Conservation (phyloP, 73 alveolate species). For the Tetrahymena thermophila region DNA sequence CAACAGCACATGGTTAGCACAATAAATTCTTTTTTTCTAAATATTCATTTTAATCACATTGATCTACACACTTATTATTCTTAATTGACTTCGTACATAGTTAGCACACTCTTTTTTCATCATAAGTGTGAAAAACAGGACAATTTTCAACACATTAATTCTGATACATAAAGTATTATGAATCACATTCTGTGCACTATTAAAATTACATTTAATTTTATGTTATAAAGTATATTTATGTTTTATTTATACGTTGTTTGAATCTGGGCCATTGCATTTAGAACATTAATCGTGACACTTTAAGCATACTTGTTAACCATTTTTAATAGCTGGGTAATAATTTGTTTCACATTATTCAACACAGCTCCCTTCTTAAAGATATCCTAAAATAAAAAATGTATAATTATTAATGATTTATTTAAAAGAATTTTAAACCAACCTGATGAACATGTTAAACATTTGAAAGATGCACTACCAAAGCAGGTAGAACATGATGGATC, state of each 20-base stretch:
- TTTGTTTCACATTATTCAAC: neutral
- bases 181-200: neutral
- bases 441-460: neutral
- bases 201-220: neutral
- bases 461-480: neutral
- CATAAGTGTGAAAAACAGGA: neutral
- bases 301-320: neutral
- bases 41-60: neutral
- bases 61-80: neutral
- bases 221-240: neutral
- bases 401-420: no score
- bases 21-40: neutral
- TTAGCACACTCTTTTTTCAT: neutral
- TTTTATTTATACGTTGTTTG: neutral
- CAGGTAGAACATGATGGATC: constrained; percentile 16
- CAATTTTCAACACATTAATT: constrained; percentile 7
- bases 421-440: neutral
- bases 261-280: neutral
- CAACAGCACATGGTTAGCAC: neutral
- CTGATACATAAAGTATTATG: neutral
- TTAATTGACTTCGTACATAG: neutral
- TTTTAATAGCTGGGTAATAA: neutral
- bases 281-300: neutral
- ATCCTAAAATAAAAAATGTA: neutral
- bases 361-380: neutral